Base-by-base conservation (phyloP, 2,329 filamentous ascomycete genomes). In the Aspergillus cejpii region DNA sequence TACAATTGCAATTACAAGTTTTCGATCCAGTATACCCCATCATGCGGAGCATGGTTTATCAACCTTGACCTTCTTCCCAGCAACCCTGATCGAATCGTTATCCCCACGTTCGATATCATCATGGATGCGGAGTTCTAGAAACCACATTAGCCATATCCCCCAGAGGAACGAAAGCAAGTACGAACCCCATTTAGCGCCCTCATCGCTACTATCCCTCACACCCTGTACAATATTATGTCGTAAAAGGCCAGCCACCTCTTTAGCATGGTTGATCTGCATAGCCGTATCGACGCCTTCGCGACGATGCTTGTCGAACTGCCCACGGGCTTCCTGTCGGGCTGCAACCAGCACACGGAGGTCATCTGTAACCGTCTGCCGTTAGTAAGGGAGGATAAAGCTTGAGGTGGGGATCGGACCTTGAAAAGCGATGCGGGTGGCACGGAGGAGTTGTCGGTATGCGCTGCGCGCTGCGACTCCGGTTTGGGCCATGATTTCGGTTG, bases 161-260 rank as follows among this genome's bases (percentile, higher is more conserved):
- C n/a, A n/a, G n/a, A n/a, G n/a, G n/a, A 27, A 37, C 24, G 1
- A 33, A 39, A 39, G 28, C 24, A 19, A 27, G 11, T 6, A 58
- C 62, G 40, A 57, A 64, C 64, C 61, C 68, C 63, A 67, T 56
- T 63, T 60, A 5, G 58, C 56, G 48, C 58, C 44, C 40, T 69
- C 64, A 15, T 61, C 47, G 7, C 54, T 59, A 3, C 56, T 52
- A 12, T 62, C 58, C 39, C 73, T 45, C 54, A 77, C 71, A 5
- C 91, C 92, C 65, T 98, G 92, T 3, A 98, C 90, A 2, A 98
- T 74, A 59, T 97, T 97, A 62, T 87, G 75, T 54, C 80, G 74
- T 49, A 98, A 63, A 45, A 97, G 83, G 51, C 77, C 76, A 2
- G 91, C 87, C 2, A 97, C 82, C 31, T 92, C 87, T 49, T 90